Conservation (phyloP, 768 basidiomycete species). For the Trametes villosa region DNA sequence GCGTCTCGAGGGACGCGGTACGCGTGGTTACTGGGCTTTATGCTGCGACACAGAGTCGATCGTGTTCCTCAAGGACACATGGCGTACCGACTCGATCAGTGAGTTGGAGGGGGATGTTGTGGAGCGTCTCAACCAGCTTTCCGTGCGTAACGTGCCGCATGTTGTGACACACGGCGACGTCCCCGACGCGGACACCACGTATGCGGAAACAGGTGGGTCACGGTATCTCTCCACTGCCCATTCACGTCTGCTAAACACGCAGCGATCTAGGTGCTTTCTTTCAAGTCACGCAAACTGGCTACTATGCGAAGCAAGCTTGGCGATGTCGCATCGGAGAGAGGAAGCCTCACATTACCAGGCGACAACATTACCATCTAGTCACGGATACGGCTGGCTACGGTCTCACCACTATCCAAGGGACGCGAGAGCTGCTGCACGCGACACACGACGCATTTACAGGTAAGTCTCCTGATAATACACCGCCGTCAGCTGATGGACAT, state of each 20-base stretch:
- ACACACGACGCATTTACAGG: not conserved
- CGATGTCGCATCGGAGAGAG: not conserved
- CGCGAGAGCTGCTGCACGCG: not conserved
- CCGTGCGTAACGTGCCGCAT: not conserved
- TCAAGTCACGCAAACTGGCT: not conserved
- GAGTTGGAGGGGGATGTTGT: not conserved
- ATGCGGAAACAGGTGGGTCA: not conserved
- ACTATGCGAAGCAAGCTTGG: not conserved
- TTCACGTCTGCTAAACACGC: not conserved
- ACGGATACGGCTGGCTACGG: not conserved
- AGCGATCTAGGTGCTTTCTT: not conserved
- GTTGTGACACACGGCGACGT: not conserved
- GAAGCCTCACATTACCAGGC: too few relatives aligned
- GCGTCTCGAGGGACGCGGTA: not conserved
- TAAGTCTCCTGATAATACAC: not conserved
- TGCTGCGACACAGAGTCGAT: not conserved
- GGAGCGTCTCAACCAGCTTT: not conserved
- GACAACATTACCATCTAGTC: not conserved
- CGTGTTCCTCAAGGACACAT: constrained; percentile 14
- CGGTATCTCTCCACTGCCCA: not conserved
- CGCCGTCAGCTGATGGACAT: not conserved
- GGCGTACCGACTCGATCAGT: not conserved
- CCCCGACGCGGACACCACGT: not conserved
- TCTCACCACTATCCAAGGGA: not conserved
- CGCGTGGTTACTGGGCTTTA: constrained; percentile 14